Percentiles rank a stretch among this genome's conserved stretches.
Evolutionary conservation across 2,329 filamentous ascomycete species (phyloP).

Genomic region (Beauveria caledonica): DNA sequence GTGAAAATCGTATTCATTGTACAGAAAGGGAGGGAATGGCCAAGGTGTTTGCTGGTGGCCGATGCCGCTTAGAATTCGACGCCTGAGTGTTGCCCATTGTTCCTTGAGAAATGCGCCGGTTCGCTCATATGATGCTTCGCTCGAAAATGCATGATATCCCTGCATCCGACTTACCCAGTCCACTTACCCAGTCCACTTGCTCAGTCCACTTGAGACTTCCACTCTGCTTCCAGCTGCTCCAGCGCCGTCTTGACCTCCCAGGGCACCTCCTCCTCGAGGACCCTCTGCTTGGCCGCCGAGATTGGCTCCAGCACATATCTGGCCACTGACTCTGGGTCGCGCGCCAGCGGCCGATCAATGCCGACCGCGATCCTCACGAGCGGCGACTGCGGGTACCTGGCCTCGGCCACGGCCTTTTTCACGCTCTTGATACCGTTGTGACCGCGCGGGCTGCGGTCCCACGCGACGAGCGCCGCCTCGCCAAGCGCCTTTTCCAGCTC

Average conservation of each 20-base stretch:
- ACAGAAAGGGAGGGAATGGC: neutral
- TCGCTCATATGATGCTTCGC: neutral
- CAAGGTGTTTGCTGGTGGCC: neutral
- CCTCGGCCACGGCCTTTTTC: slow-evolving; percentile 38
- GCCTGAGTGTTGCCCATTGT: neutral
- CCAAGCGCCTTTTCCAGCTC: slow-evolving; percentile 72
- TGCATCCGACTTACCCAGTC: too few species aligned
- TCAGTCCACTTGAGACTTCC: slow-evolving; percentile 19
- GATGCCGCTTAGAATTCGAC: neutral
- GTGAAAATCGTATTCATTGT: neutral
- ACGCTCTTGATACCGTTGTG: slow-evolving; percentile 71
- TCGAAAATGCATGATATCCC: neutral
- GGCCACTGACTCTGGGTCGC: slow-evolving; percentile 60
- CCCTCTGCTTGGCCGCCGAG: slow-evolving; percentile 39
- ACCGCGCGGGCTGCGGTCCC: slow-evolving; percentile 55
- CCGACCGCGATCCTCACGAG: slow-evolving; percentile 66
- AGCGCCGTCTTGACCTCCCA: slow-evolving; percentile 43
- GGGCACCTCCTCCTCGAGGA: slow-evolving; percentile 44
- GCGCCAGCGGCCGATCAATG: slow-evolving; percentile 70
- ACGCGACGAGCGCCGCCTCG: slow-evolving; percentile 54
- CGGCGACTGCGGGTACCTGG: slow-evolving; percentile 31
- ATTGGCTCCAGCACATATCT: slow-evolving; percentile 71
- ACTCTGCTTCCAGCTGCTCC: slow-evolving; percentile 35
- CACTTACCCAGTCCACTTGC: neutral
- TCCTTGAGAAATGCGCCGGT: neutral